Base-by-base conservation (phyloP, 1,139 yeast species). In the Hyphopichia pseudoburtonii region DNA sequence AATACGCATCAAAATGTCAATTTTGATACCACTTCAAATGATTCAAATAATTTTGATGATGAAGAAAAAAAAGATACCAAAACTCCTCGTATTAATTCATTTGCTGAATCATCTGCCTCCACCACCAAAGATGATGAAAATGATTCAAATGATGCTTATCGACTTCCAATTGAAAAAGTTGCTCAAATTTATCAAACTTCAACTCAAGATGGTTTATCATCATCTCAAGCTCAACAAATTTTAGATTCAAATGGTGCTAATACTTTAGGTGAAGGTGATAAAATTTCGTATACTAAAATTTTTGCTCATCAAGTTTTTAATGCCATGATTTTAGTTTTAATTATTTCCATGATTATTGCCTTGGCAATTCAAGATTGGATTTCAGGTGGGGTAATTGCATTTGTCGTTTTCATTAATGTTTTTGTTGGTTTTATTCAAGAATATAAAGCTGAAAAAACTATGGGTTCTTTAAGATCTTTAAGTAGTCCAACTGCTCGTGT, bases 161-260 rank as follows among this genome's bases (percentile, higher is more conserved):
- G 63, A 35, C 42, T 60, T 5, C 34, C 57, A 1, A 41, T 58
- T 11, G 47, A 52, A 11, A 51, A 58, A 35, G 60, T 66, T 25
- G 62, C 56, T 16, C 51, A 55, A 16, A 26, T 46, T 5, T 73
- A 64, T 47, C 47, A 51, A 4, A 66, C 82, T 3, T 54, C 65
- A 46, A 34, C 54, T 17, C 54, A 60, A 2, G 59, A 57, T 36
- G 86, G 87, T n/a, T 63, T 81, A 29, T 42, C 69, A 1, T 45
- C 56, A 2, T 44, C 47, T 2, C 62, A 58, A 24, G 80, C 70
- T 6, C 38, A 43, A 8, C 39, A 47, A 7, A 44, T 44, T 38
- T 23, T 40, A 5, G 33, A 36, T 3, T 37, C 34, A 3, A 49
- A 49, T 38, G 69, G 69, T 12, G 42, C 42, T 4, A 64, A 64